Evolutionary conservation across 495 filamentous ascomycete species (phyloP).

Genomic region (Schizothecium vesticola): DNA sequence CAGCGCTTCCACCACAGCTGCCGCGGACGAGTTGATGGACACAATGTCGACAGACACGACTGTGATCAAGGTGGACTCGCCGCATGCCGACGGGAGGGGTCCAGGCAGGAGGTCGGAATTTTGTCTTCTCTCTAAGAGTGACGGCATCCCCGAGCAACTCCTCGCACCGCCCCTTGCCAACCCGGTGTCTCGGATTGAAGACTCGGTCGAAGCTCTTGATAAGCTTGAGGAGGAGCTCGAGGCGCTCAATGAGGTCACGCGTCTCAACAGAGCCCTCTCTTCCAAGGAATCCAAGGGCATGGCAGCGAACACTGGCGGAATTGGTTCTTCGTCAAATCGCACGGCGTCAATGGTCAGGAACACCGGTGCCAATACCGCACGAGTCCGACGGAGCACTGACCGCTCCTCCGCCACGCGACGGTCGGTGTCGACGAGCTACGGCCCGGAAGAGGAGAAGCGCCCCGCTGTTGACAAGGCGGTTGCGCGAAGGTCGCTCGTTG

Average conservation of each 20-base stretch:
- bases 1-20: background rate
- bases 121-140: constrained; percentile 10
- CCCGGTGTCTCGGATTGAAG: constrained; percentile 54
- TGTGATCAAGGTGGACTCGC: constrained; percentile 11
- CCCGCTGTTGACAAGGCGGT: constrained; percentile 12
- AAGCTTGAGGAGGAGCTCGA: constrained; percentile 64
- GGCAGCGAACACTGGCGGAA: background rate
- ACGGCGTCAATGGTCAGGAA: constrained; percentile 16
- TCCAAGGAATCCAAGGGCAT: constrained; percentile 18
- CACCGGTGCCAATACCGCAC: constrained; percentile 16
- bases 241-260: constrained; percentile 40
- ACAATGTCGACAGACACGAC: constrained; percentile 11
- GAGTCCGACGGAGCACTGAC: constrained; percentile 20
- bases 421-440: constrained; percentile 30
- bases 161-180: constrained; percentile 32
- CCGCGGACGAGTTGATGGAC: constrained; percentile 3
- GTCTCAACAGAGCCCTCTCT: constrained; percentile 33
- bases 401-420: constrained; percentile 29
- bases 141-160: constrained; percentile 40
- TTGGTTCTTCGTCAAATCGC: constrained; percentile 9
- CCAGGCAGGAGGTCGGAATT: constrained; percentile 22
- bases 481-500: constrained; percentile 21
- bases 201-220: constrained; percentile 64
- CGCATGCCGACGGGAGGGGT: background rate
- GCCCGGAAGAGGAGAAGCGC: constrained; percentile 26